These are phyloP conservation scores for Lactarius pseudohatsudake DNA, from an alignment of 768 basidiomycete species.

Conservation along the genomic window DNA sequence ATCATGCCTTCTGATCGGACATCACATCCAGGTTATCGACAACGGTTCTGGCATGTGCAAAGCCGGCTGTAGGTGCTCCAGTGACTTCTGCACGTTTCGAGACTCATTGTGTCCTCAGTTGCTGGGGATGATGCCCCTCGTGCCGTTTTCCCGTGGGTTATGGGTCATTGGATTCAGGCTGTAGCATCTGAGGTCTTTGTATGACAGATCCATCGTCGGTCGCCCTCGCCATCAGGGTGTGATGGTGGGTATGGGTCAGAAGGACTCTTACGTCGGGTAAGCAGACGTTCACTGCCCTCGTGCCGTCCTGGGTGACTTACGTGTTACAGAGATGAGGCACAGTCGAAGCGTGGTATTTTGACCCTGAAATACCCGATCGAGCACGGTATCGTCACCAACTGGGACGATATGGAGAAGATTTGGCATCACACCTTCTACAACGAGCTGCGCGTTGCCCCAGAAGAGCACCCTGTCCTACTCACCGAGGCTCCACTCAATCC, in stretches of 20 bases:
- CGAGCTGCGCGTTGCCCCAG: constrained; percentile 74
- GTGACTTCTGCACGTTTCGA: constrained; percentile 32
- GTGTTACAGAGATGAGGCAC: constrained; percentile 73
- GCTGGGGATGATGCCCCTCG: constrained; percentile 85
- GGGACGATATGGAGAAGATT: constrained; percentile 99
- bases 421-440: constrained; percentile 98
- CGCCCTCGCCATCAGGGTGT: constrained; percentile 93
- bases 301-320: constrained; percentile 23
- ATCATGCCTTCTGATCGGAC: constrained; percentile 10
- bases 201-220: constrained; percentile 81
- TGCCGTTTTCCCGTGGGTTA: constrained; percentile 88
- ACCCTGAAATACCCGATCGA: constrained; percentile 92
- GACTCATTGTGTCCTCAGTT: constrained; percentile 85
- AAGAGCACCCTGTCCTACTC: constrained; percentile 71
- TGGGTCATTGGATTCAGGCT: neutral
- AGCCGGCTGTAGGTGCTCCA: constrained; percentile 81
- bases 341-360: constrained; percentile 93
- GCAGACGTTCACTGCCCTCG: constrained; percentile 31
- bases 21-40: constrained; percentile 66
- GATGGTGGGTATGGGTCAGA: constrained; percentile 97
- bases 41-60: constrained; percentile 99
- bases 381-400: constrained; percentile 95
- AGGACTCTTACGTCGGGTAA: constrained; percentile 95
- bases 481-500: constrained; percentile 76
- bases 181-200: constrained; percentile 14